phyloP scores from a whole-genome alignment of 768 basidiomycete species.

The Tulasnella sp. region DNA sequence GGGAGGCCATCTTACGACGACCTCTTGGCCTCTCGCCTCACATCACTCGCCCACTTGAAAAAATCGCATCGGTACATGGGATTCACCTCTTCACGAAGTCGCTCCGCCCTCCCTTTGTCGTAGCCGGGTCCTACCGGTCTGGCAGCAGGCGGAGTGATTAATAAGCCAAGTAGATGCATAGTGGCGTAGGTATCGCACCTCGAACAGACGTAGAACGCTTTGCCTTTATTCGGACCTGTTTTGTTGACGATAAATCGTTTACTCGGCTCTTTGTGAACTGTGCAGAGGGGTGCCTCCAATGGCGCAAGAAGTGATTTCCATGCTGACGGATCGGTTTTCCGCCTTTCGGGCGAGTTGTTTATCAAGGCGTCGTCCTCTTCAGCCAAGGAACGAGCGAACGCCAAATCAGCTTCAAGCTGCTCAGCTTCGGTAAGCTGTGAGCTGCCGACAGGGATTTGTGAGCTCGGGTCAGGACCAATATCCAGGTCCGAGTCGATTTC shows the following conservation, averaged over 20 bases:
- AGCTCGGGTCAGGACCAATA: slow-evolving; percentile 19
- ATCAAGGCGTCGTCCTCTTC: slow-evolving; percentile 41
- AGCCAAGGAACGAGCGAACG: slow-evolving; percentile 54
- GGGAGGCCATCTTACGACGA: neutral
- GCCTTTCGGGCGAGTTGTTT: slow-evolving; percentile 37
- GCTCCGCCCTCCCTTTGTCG: slow-evolving; percentile 72
- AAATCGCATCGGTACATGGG: slow-evolving; percentile 74
- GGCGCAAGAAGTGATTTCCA: slow-evolving; percentile 78
- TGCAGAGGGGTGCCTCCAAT: slow-evolving; percentile 67
- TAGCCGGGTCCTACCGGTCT: slow-evolving; percentile 92
- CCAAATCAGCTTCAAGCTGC: slow-evolving; percentile 58
- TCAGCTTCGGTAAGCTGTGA: slow-evolving; percentile 39
- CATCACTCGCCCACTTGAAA: slow-evolving; percentile 85
- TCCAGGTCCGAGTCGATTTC: slow-evolving; percentile 22
- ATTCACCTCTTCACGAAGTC: slow-evolving; percentile 77
- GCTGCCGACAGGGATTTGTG: slow-evolving; percentile 36
- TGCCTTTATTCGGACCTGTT: slow-evolving; percentile 83
- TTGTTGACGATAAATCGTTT: slow-evolving; percentile 84
- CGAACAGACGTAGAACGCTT: slow-evolving; percentile 80
- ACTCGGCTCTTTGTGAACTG: slow-evolving; percentile 72
- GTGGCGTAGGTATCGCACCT: slow-evolving; percentile 53
- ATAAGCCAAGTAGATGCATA: neutral
- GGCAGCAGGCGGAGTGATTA: slow-evolving; percentile 32
- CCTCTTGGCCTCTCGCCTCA: slow-evolving; percentile 38
- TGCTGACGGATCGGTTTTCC: slow-evolving; percentile 45